phyloP scores from a whole-genome alignment of 257 asterid genomes.

The Craterostigma plantagineum region DNA sequence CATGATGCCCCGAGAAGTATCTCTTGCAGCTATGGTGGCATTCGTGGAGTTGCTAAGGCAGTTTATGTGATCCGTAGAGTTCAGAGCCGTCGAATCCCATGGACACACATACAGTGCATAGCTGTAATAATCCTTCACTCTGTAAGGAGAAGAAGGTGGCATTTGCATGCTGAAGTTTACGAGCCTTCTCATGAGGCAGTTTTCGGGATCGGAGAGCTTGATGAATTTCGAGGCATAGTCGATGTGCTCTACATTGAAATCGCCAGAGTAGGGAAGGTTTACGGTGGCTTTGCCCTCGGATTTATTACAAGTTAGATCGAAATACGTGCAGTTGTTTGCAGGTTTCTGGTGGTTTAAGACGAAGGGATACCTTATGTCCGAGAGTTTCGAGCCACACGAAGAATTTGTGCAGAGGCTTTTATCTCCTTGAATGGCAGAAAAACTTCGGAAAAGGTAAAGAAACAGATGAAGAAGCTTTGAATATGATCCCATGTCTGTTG shows the following conservation, averaged over 20 bases:
- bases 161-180: constrained; percentile 13
- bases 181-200: constrained; percentile 13
- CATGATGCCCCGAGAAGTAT: no score
- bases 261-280: constrained; percentile 3
- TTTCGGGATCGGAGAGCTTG: constrained; percentile 12
- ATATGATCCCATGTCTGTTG: constrained; percentile 3
- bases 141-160: constrained; percentile 7
- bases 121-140: not conserved
- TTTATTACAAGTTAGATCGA: constrained; percentile 8
- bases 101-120: constrained; percentile 13
- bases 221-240: constrained; percentile 1
- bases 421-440: not conserved
- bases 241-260: constrained; percentile 10
- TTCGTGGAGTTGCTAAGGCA: constrained; percentile 17
- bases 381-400: constrained; percentile 7
- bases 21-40: not conserved
- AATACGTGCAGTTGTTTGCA: constrained; percentile 9
- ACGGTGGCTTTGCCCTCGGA: not conserved
- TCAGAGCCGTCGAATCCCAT: not conserved
- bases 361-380: constrained; percentile 11
- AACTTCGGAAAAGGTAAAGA: not conserved
- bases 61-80: not conserved
- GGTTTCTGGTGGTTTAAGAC: constrained; percentile 1
- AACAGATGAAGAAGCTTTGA: constrained; percentile 5
- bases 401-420: constrained; percentile 6